These are phyloP conservation scores for Glycine latifolia DNA, from an alignment of 306 rosid species.

Conservation along the genomic window DNA sequence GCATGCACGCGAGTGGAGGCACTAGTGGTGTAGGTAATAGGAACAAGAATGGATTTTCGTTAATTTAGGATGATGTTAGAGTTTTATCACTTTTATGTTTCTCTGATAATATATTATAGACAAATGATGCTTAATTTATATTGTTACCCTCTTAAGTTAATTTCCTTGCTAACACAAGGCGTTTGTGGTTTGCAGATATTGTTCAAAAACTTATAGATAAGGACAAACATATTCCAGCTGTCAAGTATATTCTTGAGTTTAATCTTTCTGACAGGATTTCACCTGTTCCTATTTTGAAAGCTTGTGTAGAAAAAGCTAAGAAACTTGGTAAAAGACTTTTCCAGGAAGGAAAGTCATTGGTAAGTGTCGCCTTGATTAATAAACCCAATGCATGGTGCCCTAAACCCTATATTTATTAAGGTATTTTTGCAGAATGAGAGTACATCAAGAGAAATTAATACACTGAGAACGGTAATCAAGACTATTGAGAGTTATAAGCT, in stretches of 20 bases:
- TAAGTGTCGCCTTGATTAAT: conserved; percentile 52
- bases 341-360: conserved; percentile 67
- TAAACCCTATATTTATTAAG: conserved; percentile 40
- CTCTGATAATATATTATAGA: not conserved
- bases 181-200: conserved; percentile 66
- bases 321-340: conserved; percentile 57
- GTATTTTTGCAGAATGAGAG: conserved; percentile 66
- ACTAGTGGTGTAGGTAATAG: too few relatives aligned
- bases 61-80: too few relatives aligned
- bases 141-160: conserved; percentile 1
- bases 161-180: conserved; percentile 15
- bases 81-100: too few relatives aligned
- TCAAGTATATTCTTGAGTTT: conserved; percentile 73
- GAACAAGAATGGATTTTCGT: too few relatives aligned
- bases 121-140: not conserved
- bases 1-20: too few relatives aligned
- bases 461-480: conserved; percentile 66
- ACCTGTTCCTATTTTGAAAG: conserved; percentile 73
- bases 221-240: conserved; percentile 70
- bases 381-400: conserved; percentile 16
- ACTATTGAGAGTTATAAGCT: conserved; percentile 70
- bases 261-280: conserved; percentile 71
- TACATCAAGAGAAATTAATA: conserved; percentile 66
- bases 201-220: conserved; percentile 64
- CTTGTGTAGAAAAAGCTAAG: conserved; percentile 63